These are phyloP conservation scores for Bolboschoenoplectus hybrid DNA, from an alignment of 202 grass and related monocot species.

Conservation along the genomic window DNA sequence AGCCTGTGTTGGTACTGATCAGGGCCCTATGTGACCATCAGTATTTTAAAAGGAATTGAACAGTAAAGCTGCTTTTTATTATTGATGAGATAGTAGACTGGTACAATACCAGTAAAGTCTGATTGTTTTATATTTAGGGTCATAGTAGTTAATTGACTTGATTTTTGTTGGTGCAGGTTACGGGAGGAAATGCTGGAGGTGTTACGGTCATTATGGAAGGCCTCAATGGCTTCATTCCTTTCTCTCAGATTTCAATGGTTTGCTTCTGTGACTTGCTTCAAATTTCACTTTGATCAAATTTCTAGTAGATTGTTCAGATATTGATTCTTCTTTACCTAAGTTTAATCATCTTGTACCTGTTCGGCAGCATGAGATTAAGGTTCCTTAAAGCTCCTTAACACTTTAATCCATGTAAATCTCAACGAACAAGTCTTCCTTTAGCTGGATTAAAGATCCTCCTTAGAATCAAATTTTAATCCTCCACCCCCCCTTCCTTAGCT, in stretches of 20 bases:
- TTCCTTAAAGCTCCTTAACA: too few relatives aligned
- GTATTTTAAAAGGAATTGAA: neutral
- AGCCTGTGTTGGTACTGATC: neutral
- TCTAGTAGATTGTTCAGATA: slow-evolving; percentile 17
- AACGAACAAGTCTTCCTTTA: too few relatives aligned
- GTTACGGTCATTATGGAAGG: slow-evolving; percentile 77
- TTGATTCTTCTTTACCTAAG: slow-evolving; percentile 14
- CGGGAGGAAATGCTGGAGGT: slow-evolving; percentile 89
- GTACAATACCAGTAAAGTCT: neutral
- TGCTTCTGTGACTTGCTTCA: slow-evolving; percentile 36
- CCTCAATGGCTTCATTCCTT: slow-evolving; percentile 87
- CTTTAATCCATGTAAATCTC: too few relatives aligned
- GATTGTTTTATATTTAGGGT: neutral
- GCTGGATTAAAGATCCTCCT: too few relatives aligned
- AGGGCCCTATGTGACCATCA: neutral
- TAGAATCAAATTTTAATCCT: too few relatives aligned
- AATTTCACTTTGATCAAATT: slow-evolving; percentile 30
- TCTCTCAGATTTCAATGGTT: slow-evolving; percentile 90
- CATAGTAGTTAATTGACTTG: slow-evolving; percentile 25
- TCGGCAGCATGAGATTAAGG: too few relatives aligned
- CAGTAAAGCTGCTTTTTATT: neutral
- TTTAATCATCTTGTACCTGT: neutral
- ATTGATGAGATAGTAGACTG: neutral
- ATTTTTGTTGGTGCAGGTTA: slow-evolving; percentile 56
- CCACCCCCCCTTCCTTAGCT: too few relatives aligned